These are phyloP conservation scores for Phytophthora palmivora DNA, from an alignment of 352 stramenopile species.

Conservation along the genomic window DNA sequence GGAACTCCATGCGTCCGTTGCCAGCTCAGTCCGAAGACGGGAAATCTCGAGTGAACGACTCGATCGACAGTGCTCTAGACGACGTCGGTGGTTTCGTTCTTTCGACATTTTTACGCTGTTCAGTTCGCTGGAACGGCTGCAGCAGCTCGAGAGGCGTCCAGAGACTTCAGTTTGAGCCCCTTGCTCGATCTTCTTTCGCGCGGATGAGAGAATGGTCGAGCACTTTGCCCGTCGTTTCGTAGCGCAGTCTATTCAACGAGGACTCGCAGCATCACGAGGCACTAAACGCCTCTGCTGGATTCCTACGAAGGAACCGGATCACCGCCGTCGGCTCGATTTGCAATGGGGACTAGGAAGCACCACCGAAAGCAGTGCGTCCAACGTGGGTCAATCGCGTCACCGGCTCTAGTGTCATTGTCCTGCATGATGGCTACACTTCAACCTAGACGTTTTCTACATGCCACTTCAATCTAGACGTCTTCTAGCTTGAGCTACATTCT, in stretches of 20 bases:
- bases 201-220: constrained; percentile 17
- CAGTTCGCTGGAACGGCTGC: constrained; percentile 24
- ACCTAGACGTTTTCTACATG: too few relatives aligned
- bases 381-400: constrained; percentile 22
- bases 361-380: constrained; percentile 27
- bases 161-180: constrained; percentile 18
- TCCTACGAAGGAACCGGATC: too few relatives aligned
- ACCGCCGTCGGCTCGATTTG: too few relatives aligned
- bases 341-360: neutral
- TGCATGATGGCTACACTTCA: neutral
- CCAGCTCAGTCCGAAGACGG: constrained; percentile 4
- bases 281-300: constrained; percentile 3
- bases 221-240: constrained; percentile 18
- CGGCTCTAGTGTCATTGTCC: neutral
- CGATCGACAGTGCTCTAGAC: constrained; percentile 18
- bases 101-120: constrained; percentile 36
- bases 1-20: constrained; percentile 74
- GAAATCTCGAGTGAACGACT: neutral
- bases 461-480: constrained; percentile 8
- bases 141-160: neutral
- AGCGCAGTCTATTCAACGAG: too few relatives aligned
- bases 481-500: constrained; percentile 8
- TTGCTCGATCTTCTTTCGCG: constrained; percentile 35
- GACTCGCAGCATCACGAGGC: constrained; percentile 8
- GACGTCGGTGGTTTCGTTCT: constrained; percentile 31